Evolutionary conservation across 169 alveolate genomes (phyloP).

Genomic region (Plasmodium gaboni): DNA sequence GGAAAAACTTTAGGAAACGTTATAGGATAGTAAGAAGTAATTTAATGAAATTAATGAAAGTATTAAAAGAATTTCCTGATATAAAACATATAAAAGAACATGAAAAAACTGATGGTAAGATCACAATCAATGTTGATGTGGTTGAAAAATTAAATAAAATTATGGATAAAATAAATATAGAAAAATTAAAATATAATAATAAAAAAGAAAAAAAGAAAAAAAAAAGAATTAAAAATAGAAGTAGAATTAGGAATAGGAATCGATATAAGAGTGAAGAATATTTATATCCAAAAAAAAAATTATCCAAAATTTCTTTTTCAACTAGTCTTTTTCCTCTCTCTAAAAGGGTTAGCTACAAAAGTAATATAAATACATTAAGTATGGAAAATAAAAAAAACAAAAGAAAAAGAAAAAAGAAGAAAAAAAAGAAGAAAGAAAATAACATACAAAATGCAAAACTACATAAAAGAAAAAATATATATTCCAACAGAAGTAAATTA

Average conservation of each 20-base stretch:
- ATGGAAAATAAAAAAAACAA: neutral
- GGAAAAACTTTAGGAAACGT: slow-evolving; percentile 40
- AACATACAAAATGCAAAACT: too few relatives aligned
- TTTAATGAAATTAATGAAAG: slow-evolving; percentile 40
- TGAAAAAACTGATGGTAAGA: neutral
- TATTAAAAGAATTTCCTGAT: slow-evolving; percentile 51
- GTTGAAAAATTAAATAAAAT: slow-evolving; percentile 32
- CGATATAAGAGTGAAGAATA: too few relatives aligned
- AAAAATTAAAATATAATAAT: slow-evolving; percentile 28
- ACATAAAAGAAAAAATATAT: too few relatives aligned
- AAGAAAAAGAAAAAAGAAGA: neutral
- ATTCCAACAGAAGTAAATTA: too few relatives aligned
- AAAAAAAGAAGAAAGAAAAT: too few relatives aligned
- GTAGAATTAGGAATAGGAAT: slow-evolving; percentile 1
- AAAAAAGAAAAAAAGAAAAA: slow-evolving; percentile 21
- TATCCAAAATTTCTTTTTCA: slow-evolving; percentile 12
- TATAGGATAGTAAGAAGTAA: slow-evolving; percentile 64
- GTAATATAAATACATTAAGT: slow-evolving; percentile 19
- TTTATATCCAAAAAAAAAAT: slow-evolving; percentile 12
- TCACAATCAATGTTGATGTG: slow-evolving; percentile 23
- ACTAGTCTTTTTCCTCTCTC: slow-evolving; percentile 2
- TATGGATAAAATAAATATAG: slow-evolving; percentile 60
- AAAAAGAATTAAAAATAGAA: neutral
- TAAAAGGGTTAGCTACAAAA: slow-evolving; percentile 14
- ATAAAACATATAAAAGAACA: neutral